Evolutionary conservation across 352 stramenopile genomes (phyloP), one percentile per base, ranked within the genome.

Genomic region (Globisporangium canariense): DNA sequence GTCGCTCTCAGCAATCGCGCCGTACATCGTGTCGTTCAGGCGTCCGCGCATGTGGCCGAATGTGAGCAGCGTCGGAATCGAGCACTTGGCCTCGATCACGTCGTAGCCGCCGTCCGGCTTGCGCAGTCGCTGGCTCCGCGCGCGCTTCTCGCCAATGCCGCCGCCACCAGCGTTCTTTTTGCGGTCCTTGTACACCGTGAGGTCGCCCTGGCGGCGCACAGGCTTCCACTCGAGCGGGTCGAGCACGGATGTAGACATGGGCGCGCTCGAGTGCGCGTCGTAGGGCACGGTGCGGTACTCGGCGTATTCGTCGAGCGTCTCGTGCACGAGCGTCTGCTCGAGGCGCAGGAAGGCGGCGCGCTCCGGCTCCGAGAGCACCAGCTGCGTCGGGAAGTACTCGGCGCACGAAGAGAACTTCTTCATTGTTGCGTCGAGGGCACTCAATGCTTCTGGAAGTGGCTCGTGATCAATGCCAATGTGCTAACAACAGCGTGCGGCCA

Each of bases 171-270:
- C 58, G 0, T 51, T 64, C 40, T 77, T 67, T 6, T 70, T 46
- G 25, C 56, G 58, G 28, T 80, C 73, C 41, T 79, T 80, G 60
- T 79, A 80, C 2, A 74, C 64, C 18, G 74, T 71, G 60, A 83
- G 69, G 30, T 78, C 76, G 47, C 70, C 66, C 20, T 72, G 59
- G 4, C 64, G 73, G 53, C 65, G 68, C 41, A 77, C 65, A 36
- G 77, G 54, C 59, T 73, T 78, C 75, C 75, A 83, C 54, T 83
- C 66, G 30, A 73, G 57, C 25, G 70, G 62, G 16, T 79, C 69
- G 59, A 65, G 49, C 38, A 65, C 47, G 34, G 59, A 65, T 25
- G 50, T 58, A 34, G 51, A 58, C 59, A 65, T 57, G 11, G 59
- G 59, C 2, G 73, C 55, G 2, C 38, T 58, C 40, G 52, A 56